Evolutionary conservation across 495 filamentous ascomycete genomes (phyloP), one percentile per base, ranked within the genome.

Genomic region (Copromyces sp.): DNA sequence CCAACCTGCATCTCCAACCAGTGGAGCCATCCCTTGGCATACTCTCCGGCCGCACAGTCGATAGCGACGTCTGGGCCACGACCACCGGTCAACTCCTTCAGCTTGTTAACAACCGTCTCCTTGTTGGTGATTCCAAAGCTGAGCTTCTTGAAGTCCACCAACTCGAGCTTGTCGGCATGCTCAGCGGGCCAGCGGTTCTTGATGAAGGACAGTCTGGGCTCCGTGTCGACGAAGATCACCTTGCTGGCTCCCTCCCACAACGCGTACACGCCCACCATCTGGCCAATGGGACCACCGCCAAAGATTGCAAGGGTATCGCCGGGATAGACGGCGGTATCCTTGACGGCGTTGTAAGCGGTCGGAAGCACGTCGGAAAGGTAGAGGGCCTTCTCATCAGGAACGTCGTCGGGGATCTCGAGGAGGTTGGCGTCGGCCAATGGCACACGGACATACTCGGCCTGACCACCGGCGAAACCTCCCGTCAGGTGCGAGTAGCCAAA

Each of bases 391-490:
- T 97, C 94, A 77, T 97, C 93, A 0, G 93, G 92, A 0, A 98
- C 91, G 71, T 88, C 86, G 65, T 92, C 90, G 8, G 94, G 94
- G 4, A 96, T 87, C 71, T 89, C 88, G 9, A 98, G 86, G 24
- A 97, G 84, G 75, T 97, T 97, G 73, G 90, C 88, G 69, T 96
- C 91, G n/a, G 87, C 94, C 29, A 89, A 87, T 0, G 94, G 94
- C 11, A 96, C 93, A 0, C 94, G 89, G 9, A 93, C 88, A 73
- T 94, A 97, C 80, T 97, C 94, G 11, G 94, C 91, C 78, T 97
- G 94, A 0, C 94, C 93, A 53, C 94, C 94, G 12, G 94, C 93
- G 77, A 94, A 97, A 3, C 94, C 94, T 4, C 94, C 93, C 0
- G 91, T 92, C 77, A 97, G 92, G 75, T 89, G 90, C n/a, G 84